A percentile compares a stretch with the other conserved stretches of the same genome.
phyloP scores from a whole-genome alignment of 805 yeast genomes.

The Kodamaea hsintzibuensis region DNA sequence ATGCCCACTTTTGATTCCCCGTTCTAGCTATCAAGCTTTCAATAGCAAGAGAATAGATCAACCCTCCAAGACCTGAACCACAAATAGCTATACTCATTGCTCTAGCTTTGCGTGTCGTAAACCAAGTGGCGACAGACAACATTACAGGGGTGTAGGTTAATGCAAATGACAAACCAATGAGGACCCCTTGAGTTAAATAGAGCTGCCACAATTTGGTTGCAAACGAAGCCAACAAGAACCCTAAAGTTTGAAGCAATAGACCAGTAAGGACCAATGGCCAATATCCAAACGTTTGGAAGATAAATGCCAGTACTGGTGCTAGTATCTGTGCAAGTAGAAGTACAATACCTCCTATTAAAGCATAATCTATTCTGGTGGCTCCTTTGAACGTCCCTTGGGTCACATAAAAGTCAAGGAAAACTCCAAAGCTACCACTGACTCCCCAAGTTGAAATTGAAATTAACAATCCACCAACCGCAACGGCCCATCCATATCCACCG shows the following conservation, averaged over 20 bases:
- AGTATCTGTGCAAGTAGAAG: constrained; percentile 56
- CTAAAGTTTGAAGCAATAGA: constrained; percentile 41
- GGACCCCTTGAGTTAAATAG: constrained; percentile 51
- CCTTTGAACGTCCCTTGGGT: constrained; percentile 39
- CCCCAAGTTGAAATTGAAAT: constrained; percentile 56
- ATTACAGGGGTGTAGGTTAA: constrained; percentile 45
- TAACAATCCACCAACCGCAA: constrained; percentile 50
- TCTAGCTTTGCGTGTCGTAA: constrained; percentile 42
- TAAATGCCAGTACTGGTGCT: constrained; percentile 53
- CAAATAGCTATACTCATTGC: constrained; percentile 50
- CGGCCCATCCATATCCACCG: constrained; percentile 55
- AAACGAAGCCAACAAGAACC: constrained; percentile 52
- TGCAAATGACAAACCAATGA: constrained; percentile 49
- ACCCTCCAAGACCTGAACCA: constrained; percentile 56
- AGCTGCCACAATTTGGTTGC: constrained; percentile 52
- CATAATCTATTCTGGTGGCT: constrained; percentile 50
- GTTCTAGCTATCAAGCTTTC: constrained; percentile 39
- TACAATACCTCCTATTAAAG: constrained; percentile 52
- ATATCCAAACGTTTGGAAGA: constrained; percentile 52
- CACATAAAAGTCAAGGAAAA: constrained; percentile 54
- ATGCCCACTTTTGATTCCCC: constrained; percentile 47
- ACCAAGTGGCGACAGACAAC: constrained; percentile 52
- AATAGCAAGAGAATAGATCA: constrained; percentile 45
- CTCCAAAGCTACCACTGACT: constrained; percentile 59
- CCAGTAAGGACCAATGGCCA: constrained; percentile 49